Evolutionary conservation across 352 stramenopile species (phyloP), one percentile per base, ranked within the genome.

Genomic region (Phytophthora ramorum): DNA sequence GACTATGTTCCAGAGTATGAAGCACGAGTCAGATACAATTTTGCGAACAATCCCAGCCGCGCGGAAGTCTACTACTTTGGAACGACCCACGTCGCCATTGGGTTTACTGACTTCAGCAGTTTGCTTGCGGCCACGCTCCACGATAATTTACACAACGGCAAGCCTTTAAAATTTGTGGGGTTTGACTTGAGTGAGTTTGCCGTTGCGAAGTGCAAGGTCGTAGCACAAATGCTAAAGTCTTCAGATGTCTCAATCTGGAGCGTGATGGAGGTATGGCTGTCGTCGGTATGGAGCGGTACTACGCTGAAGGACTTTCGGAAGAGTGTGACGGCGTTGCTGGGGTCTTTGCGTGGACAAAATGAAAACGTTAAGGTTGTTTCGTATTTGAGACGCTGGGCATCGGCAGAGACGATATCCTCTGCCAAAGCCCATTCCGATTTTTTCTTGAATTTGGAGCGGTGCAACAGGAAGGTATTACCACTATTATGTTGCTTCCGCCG

Each of bases 121-220:
- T 38, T 75, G 4, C 38, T 69, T 17, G 32, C 8, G 8, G 56
- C 67, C 8, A 40, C 12, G 6, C 7, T 75, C 24, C n/a, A 26
- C 10, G 22, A 71, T 13, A 59, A 60, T 26, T 38, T 49, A 34
- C 34, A 17, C 3, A 20, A 10, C 3, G 12, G 35, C 2, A 35
- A 19, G 1, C 61, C 67, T 3, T 62, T 75, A 9, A 51, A 20
- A 37, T 75, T 61, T 40, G 67, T 75, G 10, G 63, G 67, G 3
- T 72, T 72, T 28, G 67, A 75, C 16, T 72, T 68, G 56, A 72
- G 68, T 20, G 68, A 71, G 52, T 73, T 69, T 54, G 17, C 46
- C 16, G 63, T 76, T 35, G 63, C 68, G 10, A 76, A 76, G 20
- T 52, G 51, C 51, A 72, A 69, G 26, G 63, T 73, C 0, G 56